Base-by-base conservation (phyloP, 2,329 filamentous ascomycete genomes). In the Triangularia verruculosa region DNA sequence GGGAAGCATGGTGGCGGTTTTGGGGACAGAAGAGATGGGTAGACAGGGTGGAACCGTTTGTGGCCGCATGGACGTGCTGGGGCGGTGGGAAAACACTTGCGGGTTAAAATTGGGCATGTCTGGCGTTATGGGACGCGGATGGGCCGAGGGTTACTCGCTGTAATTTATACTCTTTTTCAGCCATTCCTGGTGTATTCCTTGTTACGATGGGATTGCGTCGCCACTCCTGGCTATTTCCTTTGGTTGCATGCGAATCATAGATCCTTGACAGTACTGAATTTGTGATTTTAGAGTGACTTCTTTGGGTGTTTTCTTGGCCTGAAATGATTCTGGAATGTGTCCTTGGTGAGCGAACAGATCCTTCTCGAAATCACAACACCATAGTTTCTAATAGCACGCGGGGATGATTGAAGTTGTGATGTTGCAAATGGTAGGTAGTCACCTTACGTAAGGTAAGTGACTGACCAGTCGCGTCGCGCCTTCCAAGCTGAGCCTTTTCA, bases 111-210 rank as follows among this genome's bases (percentile, higher is more conserved):
- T 61, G 68, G 70, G 66, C 68, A 69, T 69, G 58, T 68, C 66
- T 66, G 70, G 69, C 70, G 70, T 71, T 70, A 51, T 68, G 67
- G 67, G 64, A 68, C 67, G 67, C 70, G 68, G 66, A 67, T 68
- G 65, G 65, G 63, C 66, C 66, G 17, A 58, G 57, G 67, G 65
- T 73, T 74, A 76, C 77, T 82, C 83, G 82, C 80, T 86, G 83
- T 86, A 86, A 85, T 85, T 83, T 85, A 85, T 84, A 83, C 77
- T 81, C 78, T 78, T 80, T 81, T 80, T 81, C 77, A 82, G 69
- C 82, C 82, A 83, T 82, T 83, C 79, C 78, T 77, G 78, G 74
- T 76, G 71, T 71, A 64, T 70, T 74, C 73, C 72, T 75, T 74
- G 74, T 75, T 72, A 75, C 72, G 69, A 72, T 70, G 72, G 71